Evolutionary conservation across 306 rosid genomes (phyloP).

Genomic region (Senna siamea): DNA sequence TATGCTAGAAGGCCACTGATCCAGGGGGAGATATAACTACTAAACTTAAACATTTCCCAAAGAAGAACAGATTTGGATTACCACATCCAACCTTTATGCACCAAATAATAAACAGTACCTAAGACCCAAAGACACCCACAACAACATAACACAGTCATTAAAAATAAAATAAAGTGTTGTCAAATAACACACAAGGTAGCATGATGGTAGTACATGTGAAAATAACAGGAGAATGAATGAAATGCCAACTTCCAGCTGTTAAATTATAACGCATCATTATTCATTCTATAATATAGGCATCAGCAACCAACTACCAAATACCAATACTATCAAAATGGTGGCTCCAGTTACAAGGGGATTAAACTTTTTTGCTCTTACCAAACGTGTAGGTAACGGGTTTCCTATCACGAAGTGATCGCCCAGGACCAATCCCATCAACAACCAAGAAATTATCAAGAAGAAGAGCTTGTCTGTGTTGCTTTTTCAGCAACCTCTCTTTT

Average conservation of each 20-base stretch:
- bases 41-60: slow-evolving; percentile 1
- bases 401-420: slow-evolving; percentile 96
- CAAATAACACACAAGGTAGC: slow-evolving; percentile 8
- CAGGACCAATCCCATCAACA: slow-evolving; percentile 84
- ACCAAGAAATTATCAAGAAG: slow-evolving; percentile 80
- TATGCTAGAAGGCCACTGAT: not conserved
- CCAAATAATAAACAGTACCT: slow-evolving; percentile 6
- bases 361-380: slow-evolving; percentile 57
- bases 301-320: not conserved
- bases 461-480: slow-evolving; percentile 94
- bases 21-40: not conserved
- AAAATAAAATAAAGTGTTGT: slow-evolving; percentile 4
- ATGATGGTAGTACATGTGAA: not conserved
- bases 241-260: not conserved
- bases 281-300: slow-evolving; percentile 10
- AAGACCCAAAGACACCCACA: slow-evolving; percentile 26
- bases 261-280: slow-evolving; percentile 8
- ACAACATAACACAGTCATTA: not conserved
- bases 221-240: slow-evolving; percentile 13
- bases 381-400: slow-evolving; percentile 94
- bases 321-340: slow-evolving; percentile 1
- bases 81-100: not conserved
- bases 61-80: slow-evolving; percentile 3
- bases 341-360: slow-evolving; percentile 9
- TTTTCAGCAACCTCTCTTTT: slow-evolving; percentile 85